A percentile compares a stretch with the other conserved stretches of the same genome.
phyloP scores from a whole-genome alignment of 768 basidiomycete species.

The Agaricus sinodeliciosus region DNA sequence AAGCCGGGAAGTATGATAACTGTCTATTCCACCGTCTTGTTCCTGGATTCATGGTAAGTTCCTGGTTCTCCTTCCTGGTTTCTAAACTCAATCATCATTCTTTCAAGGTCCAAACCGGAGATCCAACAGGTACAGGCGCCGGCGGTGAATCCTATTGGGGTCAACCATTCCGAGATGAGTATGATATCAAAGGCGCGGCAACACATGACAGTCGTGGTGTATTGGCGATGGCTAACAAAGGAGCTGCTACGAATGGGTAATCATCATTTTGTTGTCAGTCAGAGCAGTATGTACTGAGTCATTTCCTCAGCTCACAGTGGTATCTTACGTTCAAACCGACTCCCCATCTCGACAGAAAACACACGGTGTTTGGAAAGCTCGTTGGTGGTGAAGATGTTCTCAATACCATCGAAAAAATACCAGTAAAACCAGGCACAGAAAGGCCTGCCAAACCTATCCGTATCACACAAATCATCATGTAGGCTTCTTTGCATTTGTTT shows the following conservation, averaged over 20 bases:
- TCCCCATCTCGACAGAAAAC: slow-evolving; percentile 85
- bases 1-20: slow-evolving; percentile 84
- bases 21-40: slow-evolving; percentile 89
- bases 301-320: slow-evolving; percentile 70
- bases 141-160: slow-evolving; percentile 95
- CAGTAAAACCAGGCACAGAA: slow-evolving; percentile 80
- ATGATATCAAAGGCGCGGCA: slow-evolving; percentile 80
- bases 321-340: slow-evolving; percentile 85
- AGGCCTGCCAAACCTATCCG: slow-evolving; percentile 79
- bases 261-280: slow-evolving; percentile 12
- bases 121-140: slow-evolving; percentile 92
- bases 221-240: slow-evolving; percentile 95
- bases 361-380: slow-evolving; percentile 95
- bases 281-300: not conserved
- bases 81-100: slow-evolving; percentile 4
- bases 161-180: slow-evolving; percentile 92
- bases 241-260: slow-evolving; percentile 82
- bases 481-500: slow-evolving; percentile 19
- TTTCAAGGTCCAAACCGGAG: slow-evolving; percentile 88
- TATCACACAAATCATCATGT: slow-evolving; percentile 87
- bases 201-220: slow-evolving; percentile 82
- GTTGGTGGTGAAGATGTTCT: slow-evolving; percentile 94
- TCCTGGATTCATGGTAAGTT: slow-evolving; percentile 86
- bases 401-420: slow-evolving; percentile 74
- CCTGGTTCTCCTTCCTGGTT: not conserved